A percentile compares a stretch with the other conserved stretches of the same genome.
phyloP scores from a whole-genome alignment of 805 yeast species.

The Metschnikowia similis region DNA sequence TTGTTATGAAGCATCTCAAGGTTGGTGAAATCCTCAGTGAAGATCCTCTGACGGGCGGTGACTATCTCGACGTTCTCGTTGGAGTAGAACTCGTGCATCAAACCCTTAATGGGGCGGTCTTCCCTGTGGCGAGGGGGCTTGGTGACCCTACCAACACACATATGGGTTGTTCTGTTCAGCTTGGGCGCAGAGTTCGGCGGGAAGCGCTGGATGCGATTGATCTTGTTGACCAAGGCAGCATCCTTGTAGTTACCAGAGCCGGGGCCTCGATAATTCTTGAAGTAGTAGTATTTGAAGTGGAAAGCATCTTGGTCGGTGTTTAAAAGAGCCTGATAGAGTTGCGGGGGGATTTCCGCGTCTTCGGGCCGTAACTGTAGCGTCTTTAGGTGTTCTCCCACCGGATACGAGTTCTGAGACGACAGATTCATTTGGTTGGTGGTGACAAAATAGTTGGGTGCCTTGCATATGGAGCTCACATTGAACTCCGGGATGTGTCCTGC shows the following conservation, averaged over 20 bases:
- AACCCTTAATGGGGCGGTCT: slow-evolving; percentile 33
- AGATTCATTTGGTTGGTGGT: slow-evolving; percentile 24
- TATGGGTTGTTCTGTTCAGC: slow-evolving; percentile 23
- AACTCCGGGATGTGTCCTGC: slow-evolving; percentile 43
- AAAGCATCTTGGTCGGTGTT: slow-evolving; percentile 34
- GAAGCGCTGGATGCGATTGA: slow-evolving; percentile 29
- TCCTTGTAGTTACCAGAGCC: slow-evolving; percentile 45
- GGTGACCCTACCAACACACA: slow-evolving; percentile 16
- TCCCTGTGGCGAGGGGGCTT: slow-evolving; percentile 14
- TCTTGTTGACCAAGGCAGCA: slow-evolving; percentile 37
- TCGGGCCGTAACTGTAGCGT: slow-evolving; percentile 17
- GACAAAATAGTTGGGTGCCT: slow-evolving; percentile 40
- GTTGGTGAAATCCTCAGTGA: slow-evolving; percentile 34
- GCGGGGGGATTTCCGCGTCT: slow-evolving; percentile 27
- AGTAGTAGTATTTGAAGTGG: slow-evolving; percentile 37
- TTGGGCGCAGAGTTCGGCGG: slow-evolving; percentile 10
- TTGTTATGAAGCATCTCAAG: slow-evolving; percentile 43
- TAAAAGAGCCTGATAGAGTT: slow-evolving; percentile 32
- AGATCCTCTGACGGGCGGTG: slow-evolving; percentile 25
- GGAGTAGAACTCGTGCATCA: slow-evolving; percentile 31
- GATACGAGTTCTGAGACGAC: slow-evolving; percentile 19
- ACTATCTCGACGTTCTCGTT: slow-evolving; percentile 28
- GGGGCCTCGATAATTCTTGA: slow-evolving; percentile 40
- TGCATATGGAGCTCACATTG: slow-evolving; percentile 36
- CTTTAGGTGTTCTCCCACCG: slow-evolving; percentile 8